These are phyloP conservation scores for Cryptococcus sp. DNA, from an alignment of 1,284 basidiomycete species.

Conservation along the genomic window DNA sequence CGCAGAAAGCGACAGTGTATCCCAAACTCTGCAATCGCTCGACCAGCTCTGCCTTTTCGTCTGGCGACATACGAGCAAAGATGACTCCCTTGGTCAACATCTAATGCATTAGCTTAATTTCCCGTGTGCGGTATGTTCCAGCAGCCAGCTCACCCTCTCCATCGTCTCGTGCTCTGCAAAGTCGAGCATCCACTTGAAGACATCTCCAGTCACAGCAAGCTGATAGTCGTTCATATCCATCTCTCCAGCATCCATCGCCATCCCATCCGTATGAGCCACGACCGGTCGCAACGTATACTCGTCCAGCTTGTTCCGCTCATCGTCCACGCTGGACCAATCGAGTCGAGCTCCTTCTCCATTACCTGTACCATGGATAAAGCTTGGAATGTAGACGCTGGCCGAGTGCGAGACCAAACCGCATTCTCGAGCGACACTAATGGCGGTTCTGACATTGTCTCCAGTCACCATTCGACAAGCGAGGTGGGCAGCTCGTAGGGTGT, in stretches of 20 bases:
- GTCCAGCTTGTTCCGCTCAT: slow-evolving; percentile 78
- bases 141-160: slow-evolving; percentile 61
- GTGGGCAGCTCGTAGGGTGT: slow-evolving; percentile 80
- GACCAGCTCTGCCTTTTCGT: slow-evolving; percentile 98
- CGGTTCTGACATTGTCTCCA: slow-evolving; percentile 94
- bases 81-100: slow-evolving; percentile 99
- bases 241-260: slow-evolving; percentile 58
- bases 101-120: slow-evolving; percentile 48
- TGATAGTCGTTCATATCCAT: slow-evolving; percentile 74
- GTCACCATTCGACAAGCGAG: slow-evolving; percentile 97
- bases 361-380: slow-evolving; percentile 73
- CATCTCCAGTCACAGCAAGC: slow-evolving; percentile 90
- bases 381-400: slow-evolving; percentile 85
- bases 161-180: slow-evolving; percentile 88
- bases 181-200: slow-evolving; percentile 98
- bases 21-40: slow-evolving; percentile 88
- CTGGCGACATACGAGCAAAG: slow-evolving; percentile 98
- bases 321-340: slow-evolving; percentile 91
- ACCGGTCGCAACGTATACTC: slow-evolving; percentile 78
- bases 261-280: slow-evolving; percentile 53
- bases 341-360: slow-evolving; percentile 62
- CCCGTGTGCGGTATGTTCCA: not conserved
- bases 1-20: slow-evolving; percentile 97
- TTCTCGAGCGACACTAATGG: slow-evolving; percentile 93
- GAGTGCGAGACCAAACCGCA: slow-evolving; percentile 84